Percentiles rank a stretch among this genome's conserved stretches.
These are phyloP conservation scores for Leishmania turanica DNA, from an alignment of 208 protist genomes.

Conservation along the genomic window DNA sequence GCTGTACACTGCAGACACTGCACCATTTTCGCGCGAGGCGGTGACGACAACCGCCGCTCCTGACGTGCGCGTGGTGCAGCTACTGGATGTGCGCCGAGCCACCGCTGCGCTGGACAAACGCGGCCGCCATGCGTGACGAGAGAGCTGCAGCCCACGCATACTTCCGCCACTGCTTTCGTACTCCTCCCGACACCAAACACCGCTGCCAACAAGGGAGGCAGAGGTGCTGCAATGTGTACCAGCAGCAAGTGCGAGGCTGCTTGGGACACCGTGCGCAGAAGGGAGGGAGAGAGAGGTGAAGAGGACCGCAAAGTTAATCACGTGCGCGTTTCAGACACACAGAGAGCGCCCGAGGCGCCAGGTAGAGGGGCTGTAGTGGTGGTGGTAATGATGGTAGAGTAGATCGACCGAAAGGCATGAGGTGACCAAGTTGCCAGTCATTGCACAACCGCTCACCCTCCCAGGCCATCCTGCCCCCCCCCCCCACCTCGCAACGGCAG, in stretches of 20 bases:
- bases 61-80: background rate
- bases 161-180: background rate
- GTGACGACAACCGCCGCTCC: background rate
- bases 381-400: background rate
- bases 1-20: background rate
- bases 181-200: background rate
- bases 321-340: background rate
- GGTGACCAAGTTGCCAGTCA: background rate
- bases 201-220: background rate
- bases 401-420: background rate
- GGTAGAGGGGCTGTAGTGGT: background rate
- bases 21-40: background rate
- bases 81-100: background rate
- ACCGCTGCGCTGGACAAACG: background rate
- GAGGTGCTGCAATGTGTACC: background rate
- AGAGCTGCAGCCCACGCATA: slow-evolving; percentile 3
- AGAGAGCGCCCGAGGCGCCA: background rate
- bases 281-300: background rate
- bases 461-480: no score
- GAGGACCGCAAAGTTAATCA: background rate
- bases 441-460: background rate
- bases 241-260: background rate
- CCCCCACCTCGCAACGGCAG: background rate
- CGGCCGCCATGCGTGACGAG: background rate
- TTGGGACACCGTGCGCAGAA: background rate